A percentile compares a stretch with the other conserved stretches of the same genome.
These are phyloP conservation scores for Psilocybe cyanescens DNA, from an alignment of 768 basidiomycete species.

Conservation along the genomic window DNA sequence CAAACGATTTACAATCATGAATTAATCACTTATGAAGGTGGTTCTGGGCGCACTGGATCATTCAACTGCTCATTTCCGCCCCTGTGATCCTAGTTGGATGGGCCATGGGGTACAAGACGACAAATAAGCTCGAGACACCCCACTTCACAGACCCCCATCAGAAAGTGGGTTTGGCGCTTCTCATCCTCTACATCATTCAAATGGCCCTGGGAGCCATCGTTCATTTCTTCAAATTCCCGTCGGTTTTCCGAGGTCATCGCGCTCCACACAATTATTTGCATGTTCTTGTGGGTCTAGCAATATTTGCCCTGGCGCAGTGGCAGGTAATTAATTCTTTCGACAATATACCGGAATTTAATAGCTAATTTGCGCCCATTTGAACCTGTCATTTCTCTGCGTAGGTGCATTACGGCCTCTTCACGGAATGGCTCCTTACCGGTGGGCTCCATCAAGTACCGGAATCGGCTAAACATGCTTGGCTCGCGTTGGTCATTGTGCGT, in stretches of 20 bases:
- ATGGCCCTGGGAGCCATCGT: conserved; percentile 50
- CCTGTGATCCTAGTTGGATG: conserved; percentile 59
- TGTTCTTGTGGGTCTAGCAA: conserved; percentile 54
- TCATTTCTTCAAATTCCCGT: conserved; percentile 54
- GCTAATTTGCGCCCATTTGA: conserved; percentile 1
- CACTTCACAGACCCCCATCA: conserved; percentile 50
- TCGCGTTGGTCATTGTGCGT: conserved; percentile 46
- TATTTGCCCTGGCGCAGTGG: conserved; percentile 56
- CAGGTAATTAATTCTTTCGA: conserved; percentile 36
- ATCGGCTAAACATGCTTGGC: conserved; percentile 49
- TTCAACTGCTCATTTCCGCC: conserved; percentile 53
- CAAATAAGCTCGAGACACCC: conserved; percentile 29
- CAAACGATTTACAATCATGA: not conserved
- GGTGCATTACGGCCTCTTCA: conserved; percentile 54
- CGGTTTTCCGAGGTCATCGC: conserved; percentile 40
- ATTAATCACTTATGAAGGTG: conserved; percentile 35
- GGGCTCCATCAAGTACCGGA: conserved; percentile 38
- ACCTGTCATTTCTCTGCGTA: conserved; percentile 22
- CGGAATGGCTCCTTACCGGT: conserved; percentile 44
- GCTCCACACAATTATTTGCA: conserved; percentile 61
- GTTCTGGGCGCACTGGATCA: conserved; percentile 52
- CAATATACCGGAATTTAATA: not conserved
- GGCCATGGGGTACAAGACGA: conserved; percentile 43
- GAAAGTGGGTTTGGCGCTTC: conserved; percentile 54
- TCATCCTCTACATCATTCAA: conserved; percentile 58